Base-by-base conservation (phyloP, 352 stramenopile genomes). In the Globisporangium cylindrosporum region DNA sequence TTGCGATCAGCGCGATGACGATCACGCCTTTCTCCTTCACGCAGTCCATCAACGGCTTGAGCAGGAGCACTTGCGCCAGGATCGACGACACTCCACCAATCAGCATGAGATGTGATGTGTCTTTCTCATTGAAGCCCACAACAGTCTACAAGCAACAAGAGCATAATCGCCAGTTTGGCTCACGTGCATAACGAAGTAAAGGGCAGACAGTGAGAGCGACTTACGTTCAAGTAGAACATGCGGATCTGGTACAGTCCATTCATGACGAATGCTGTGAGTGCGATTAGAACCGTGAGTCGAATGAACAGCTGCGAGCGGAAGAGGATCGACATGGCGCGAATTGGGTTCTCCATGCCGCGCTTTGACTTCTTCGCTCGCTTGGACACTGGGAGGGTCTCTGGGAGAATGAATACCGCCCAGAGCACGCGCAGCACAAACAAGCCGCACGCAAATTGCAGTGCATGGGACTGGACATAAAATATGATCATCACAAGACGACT, bases 211-310 rank as follows among this genome's bases (percentile, higher is more conserved):
- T 55, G 29, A 36, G 5, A 36, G 12, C 1, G 15, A 67, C 73
- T 65, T 57, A 88, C 81, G 59, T 94, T 94, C 15, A 94, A 73
- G 67, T 84, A 92, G 72, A 90, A 94, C 22, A 81, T 75, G 32
- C 79, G 80, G 57, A 91, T 90, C 58, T 91, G 82, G 46, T 73
- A 82, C 55, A 85, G 69, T 8, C 82, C 84, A 22, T 78, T 82
- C 48, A 73, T 64, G n/a, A 88, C 81, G 49, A 92, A 94, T 9
- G 59, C 82, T 38, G 83, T 92, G 67, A 92, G 70, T 20, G 77
- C 82, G 51, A 94, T 90, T 66, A 94, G 71, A 25, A 68, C 73
- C 6, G 81, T 92, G 32, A 94, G 71, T 4, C 80, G 73, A 49
- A 84, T 79, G 56, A 92, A 92, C 20, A 92, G 74, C 63, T 79